Base-by-base conservation (phyloP, 176 grass and related monocot species). In the Oryza glaberrima region DNA sequence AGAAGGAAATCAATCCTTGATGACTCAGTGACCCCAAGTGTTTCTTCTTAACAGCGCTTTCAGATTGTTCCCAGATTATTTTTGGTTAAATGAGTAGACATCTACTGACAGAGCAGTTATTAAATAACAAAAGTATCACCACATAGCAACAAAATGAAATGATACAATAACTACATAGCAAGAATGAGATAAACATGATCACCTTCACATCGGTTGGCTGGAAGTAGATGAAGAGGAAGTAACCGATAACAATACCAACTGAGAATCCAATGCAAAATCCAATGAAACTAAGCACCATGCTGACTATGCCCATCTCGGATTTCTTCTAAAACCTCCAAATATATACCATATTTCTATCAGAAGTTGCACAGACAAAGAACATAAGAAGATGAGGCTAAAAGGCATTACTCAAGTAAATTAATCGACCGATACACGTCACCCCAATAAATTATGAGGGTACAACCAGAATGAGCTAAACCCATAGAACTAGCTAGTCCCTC, bases 191-290 rank as follows among this genome's bases (percentile, higher is more conserved):
- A 74, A 72, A 67, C 66, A 46, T 25, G 32, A 1, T 34, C 70
- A 98, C 96, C 93, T 94, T 95, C 78, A 95, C 93, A 81, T 98
- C 90, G 4, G 80, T 89, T 77, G 91, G 91, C 70, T 98, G 96
- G 76, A 81, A 78, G 63, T 89, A 95, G 67, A 98, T 89, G 88
- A 98, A 94, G 63, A 91, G 75, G 25, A 87, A 92, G 85, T 94
- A 95, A 9, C 96, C 96, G 12, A 95, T 89, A 41, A 92, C 91
- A 78, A 94, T 67, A 35, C 96, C 96, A 81, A 91, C 56, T 0
- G 85, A 85, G 30, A 98, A 79, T 64, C 96, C 96, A 73, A 89
- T 70, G 2, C 96, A 91, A 86, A 98, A 98, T 49, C 93, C 93
- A 77, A 76, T 84, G 73, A 95, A 94, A 77, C 90, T 88, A 58